phyloP scores from a whole-genome alignment of 805 yeast species.

The Teunomyces gatunensis region DNA sequence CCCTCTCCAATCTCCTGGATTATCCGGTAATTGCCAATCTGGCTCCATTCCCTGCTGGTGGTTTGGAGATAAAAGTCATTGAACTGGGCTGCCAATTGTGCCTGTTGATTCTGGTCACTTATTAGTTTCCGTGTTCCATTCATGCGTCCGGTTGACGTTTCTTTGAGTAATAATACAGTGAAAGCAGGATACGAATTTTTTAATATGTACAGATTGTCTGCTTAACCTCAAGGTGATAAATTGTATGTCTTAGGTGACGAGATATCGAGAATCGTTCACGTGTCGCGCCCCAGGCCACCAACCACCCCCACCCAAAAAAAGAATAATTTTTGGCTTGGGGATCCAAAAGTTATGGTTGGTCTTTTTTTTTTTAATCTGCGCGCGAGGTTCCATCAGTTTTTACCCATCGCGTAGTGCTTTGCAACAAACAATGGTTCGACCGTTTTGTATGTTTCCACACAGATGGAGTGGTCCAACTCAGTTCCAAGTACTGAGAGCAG shows the following conservation, averaged over 20 bases:
- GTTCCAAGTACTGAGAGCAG: no score
- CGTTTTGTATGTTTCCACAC: background rate
- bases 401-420: background rate
- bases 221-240: background rate
- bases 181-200: background rate
- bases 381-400: background rate
- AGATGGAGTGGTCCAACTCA: background rate
- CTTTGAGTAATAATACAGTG: background rate
- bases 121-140: conserved; percentile 14
- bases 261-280: background rate
- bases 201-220: background rate
- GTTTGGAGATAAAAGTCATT: conserved; percentile 50
- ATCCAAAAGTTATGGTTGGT: background rate
- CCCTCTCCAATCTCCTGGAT: conserved; percentile 83
- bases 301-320: background rate
- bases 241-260: background rate
- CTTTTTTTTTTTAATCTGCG: background rate
- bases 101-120: conserved; percentile 41
- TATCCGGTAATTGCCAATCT: conserved; percentile 80
- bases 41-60: conserved; percentile 49
- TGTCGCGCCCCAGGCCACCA: background rate
- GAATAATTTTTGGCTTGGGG: background rate
- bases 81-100: conserved; percentile 62
- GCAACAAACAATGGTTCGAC: background rate
- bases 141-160: conserved; percentile 11